Conservation (phyloP, 169 alveolate species). For the Plasmodium reichenowi region DNA sequence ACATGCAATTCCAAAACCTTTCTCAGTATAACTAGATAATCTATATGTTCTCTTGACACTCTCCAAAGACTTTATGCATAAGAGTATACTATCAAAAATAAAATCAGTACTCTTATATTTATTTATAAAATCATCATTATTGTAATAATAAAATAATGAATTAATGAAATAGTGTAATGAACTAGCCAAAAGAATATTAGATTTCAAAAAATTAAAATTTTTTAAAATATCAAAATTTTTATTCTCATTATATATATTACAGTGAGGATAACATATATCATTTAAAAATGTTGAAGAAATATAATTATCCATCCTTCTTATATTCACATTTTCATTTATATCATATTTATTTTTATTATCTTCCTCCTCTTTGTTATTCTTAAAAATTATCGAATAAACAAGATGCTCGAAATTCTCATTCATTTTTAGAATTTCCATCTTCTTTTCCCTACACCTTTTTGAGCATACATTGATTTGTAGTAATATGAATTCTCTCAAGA, state of each 20-base stretch:
- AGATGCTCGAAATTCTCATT: slow-evolving; percentile 31
- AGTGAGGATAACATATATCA: slow-evolving; percentile 66
- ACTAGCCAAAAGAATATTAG: slow-evolving; percentile 24
- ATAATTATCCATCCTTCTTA: slow-evolving; percentile 1
- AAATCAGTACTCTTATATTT: slow-evolving; percentile 22
- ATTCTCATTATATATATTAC: neutral
- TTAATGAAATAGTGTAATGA: slow-evolving; percentile 50
- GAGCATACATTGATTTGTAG: slow-evolving; percentile 37
- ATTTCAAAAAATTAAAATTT: slow-evolving; percentile 1
- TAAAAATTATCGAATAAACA: slow-evolving; percentile 1
- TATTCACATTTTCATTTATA: slow-evolving; percentile 4
- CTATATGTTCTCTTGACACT: slow-evolving; percentile 18
- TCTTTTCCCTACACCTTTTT: slow-evolving; percentile 9
- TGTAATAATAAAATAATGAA: slow-evolving; percentile 45
- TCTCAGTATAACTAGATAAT: slow-evolving; percentile 2
- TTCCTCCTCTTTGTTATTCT: slow-evolving; percentile 14
- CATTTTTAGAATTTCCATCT: slow-evolving; percentile 20
- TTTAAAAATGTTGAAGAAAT: slow-evolving; percentile 7
- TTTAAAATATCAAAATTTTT: slow-evolving; percentile 1
- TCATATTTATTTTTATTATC: slow-evolving; percentile 3
- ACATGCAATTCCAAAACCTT: slow-evolving; percentile 2
- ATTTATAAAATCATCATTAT: slow-evolving; percentile 19
- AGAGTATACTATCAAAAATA: slow-evolving; percentile 15
- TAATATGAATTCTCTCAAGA: slow-evolving; percentile 18
- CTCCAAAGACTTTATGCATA: slow-evolving; percentile 39